Evolutionary conservation across 805 yeast genomes (phyloP).

Genomic region (Wickerhamomyces bovis): DNA sequence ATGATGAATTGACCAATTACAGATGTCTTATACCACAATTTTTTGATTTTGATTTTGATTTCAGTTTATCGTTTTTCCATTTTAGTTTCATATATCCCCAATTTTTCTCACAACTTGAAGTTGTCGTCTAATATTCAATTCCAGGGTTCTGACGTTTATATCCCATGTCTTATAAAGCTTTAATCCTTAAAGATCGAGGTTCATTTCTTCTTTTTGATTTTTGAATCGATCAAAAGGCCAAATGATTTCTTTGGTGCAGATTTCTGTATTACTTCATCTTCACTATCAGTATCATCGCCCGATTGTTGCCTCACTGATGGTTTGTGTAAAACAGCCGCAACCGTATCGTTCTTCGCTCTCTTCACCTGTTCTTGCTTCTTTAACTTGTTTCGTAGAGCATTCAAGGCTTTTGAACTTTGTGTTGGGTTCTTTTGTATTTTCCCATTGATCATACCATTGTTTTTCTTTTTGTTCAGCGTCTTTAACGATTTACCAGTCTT

Average conservation of each 20-base stretch:
- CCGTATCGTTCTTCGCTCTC: slow-evolving; percentile 1
- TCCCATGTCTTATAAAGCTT: background rate
- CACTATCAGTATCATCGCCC: slow-evolving; percentile 16
- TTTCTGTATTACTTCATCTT: slow-evolving; percentile 16
- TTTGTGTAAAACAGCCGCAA: background rate
- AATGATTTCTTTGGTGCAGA: slow-evolving; percentile 18
- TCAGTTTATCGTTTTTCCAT: background rate
- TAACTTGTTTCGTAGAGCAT: slow-evolving; percentile 21
- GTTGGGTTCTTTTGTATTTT: slow-evolving; percentile 1
- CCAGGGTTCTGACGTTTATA: background rate
- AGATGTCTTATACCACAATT: background rate
- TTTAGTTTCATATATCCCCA: no score
- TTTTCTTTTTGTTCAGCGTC: slow-evolving; percentile 13
- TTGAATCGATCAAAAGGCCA: slow-evolving; percentile 15
- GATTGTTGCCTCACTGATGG: background rate
- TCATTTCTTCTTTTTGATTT: slow-evolving; percentile 14
- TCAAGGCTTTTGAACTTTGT: slow-evolving; percentile 19
- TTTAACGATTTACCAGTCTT: slow-evolving; percentile 18
- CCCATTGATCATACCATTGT: background rate
- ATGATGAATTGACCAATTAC: background rate
- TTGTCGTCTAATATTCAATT: background rate
- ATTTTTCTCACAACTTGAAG: background rate
- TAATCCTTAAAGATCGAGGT: background rate
- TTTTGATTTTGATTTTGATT: background rate
- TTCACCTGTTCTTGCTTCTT: slow-evolving; percentile 10